These are phyloP conservation scores for Amanita brunnescens DNA, from an alignment of 768 basidiomycete genomes.

Conservation along the genomic window DNA sequence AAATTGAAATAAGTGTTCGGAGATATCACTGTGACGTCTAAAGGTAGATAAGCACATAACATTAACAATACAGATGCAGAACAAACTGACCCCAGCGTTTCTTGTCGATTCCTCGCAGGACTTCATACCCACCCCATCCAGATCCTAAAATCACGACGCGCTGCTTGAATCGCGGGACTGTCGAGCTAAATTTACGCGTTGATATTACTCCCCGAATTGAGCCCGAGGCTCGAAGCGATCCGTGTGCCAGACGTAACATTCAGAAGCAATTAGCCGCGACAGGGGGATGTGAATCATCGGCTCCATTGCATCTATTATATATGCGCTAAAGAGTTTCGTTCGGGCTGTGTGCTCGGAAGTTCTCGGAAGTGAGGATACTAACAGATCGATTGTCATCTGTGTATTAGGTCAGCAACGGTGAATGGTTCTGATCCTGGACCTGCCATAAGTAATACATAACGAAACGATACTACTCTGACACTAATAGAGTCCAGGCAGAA, in stretches of 20 bases:
- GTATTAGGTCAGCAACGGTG: no score
- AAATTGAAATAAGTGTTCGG: slow-evolving; percentile 65
- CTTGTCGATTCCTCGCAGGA: slow-evolving; percentile 60
- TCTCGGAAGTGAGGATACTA: no score
- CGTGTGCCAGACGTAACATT: background rate
- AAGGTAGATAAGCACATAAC: background rate
- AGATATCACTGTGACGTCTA: slow-evolving; percentile 61
- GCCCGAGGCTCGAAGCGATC: background rate
- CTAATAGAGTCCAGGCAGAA: background rate
- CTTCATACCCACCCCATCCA: slow-evolving; percentile 73
- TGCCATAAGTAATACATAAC: no score
- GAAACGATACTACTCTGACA: no score
- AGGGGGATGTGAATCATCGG: background rate
- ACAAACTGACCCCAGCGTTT: slow-evolving; percentile 53
- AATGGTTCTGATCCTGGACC: no score
- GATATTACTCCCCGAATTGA: background rate
- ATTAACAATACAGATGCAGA: slow-evolving; percentile 2
- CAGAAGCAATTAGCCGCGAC: background rate
- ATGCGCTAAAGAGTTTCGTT: no score
- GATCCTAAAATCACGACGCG: slow-evolving; percentile 64
- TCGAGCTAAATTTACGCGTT: slow-evolving; percentile 30
- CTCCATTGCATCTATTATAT: background rate
- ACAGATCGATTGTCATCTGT: no score
- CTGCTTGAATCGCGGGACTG: slow-evolving; percentile 26
- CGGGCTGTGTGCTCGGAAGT: no score